Conservation (phyloP, 75 land plant species). For the Azolla pinnata region DNA sequence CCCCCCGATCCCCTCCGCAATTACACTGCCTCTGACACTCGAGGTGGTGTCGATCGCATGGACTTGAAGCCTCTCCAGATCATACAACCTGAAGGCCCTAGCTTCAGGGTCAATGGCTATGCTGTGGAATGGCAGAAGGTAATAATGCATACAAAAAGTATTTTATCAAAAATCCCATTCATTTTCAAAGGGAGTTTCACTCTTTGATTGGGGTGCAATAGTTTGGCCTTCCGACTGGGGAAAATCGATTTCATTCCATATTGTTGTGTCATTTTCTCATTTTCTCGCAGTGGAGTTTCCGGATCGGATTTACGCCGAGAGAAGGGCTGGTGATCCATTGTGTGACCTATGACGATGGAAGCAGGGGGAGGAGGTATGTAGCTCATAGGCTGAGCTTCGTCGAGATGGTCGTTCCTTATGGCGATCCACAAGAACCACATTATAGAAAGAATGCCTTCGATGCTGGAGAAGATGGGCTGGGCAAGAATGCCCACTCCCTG, state of each 20-base stretch:
- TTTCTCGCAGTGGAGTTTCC: constrained; percentile 82
- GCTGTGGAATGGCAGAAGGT: constrained; percentile 98
- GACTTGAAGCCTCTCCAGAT: constrained; percentile 90
- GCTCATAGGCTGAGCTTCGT: constrained; percentile 96
- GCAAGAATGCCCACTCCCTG: constrained; percentile 94
- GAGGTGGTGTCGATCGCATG: constrained; percentile 89
- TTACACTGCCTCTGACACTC: constrained; percentile 82
- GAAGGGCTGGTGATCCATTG: constrained; percentile 92
- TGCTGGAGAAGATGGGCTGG: constrained; percentile 99
- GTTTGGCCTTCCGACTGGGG: too few species aligned
- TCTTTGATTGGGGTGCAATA: too few species aligned
- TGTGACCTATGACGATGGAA: constrained; percentile 93
- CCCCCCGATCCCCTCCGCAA: constrained; percentile 97
- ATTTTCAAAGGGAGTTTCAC: too few species aligned
- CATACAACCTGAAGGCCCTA: constrained; percentile 92
- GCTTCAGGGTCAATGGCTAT: constrained; percentile 85
- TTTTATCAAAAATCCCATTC: too few species aligned
- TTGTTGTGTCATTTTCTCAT: constrained; percentile 3
- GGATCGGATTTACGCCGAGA: constrained; percentile 90
- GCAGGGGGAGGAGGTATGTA: constrained; percentile 83
- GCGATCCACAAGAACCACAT: constrained; percentile 96
- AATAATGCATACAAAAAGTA: too few species aligned
- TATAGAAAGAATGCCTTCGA: constrained; percentile 99
- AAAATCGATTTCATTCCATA: not conserved
- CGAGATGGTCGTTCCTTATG: constrained; percentile 99